phyloP scores from a whole-genome alignment of 192 early-diverging fungal species.

The Coemansia sp. region DNA sequence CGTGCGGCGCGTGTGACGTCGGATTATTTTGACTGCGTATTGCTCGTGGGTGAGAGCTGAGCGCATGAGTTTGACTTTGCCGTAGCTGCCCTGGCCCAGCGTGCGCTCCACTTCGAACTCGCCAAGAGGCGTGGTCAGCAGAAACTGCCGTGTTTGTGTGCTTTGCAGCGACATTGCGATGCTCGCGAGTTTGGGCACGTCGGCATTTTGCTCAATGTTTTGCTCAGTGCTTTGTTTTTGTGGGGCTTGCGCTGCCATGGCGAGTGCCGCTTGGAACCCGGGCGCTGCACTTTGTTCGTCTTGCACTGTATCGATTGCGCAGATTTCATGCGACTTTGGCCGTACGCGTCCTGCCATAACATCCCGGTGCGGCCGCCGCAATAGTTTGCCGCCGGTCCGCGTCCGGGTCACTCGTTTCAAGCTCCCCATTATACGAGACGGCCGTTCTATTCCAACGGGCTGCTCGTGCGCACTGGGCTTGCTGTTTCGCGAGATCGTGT shows the following conservation, averaged over 20 bases:
- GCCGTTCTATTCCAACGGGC: neutral
- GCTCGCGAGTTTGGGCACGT: conserved; percentile 11
- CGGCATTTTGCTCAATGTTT: neutral
- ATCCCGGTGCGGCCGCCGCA: neutral
- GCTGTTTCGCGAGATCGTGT: conserved; percentile 15
- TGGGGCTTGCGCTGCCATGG: neutral
- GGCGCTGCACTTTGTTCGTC: conserved; percentile 1
- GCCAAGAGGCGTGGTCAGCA: conserved; percentile 55
- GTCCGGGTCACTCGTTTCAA: conserved; percentile 14
- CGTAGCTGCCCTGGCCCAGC: conserved; percentile 57
- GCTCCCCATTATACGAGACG: conserved; percentile 18
- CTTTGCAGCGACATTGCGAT: conserved; percentile 51
- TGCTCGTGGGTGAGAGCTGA: conserved; percentile 48
- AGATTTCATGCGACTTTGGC: conserved; percentile 12
- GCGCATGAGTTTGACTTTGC: conserved; percentile 57
- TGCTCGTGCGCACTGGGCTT: neutral
- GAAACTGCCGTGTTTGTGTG: conserved; percentile 39
- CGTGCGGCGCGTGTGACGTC: conserved; percentile 19
- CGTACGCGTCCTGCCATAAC: neutral
- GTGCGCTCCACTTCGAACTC: conserved; percentile 48
- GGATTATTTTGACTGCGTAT: conserved; percentile 57
- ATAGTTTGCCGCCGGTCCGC: neutral
- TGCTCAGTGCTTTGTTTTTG: neutral
- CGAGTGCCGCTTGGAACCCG: conserved; percentile 8
- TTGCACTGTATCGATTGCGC: conserved; percentile 24